These are phyloP conservation scores for Ustulina deusta DNA, from an alignment of 2,329 filamentous ascomycete genomes.

Conservation along the genomic window DNA sequence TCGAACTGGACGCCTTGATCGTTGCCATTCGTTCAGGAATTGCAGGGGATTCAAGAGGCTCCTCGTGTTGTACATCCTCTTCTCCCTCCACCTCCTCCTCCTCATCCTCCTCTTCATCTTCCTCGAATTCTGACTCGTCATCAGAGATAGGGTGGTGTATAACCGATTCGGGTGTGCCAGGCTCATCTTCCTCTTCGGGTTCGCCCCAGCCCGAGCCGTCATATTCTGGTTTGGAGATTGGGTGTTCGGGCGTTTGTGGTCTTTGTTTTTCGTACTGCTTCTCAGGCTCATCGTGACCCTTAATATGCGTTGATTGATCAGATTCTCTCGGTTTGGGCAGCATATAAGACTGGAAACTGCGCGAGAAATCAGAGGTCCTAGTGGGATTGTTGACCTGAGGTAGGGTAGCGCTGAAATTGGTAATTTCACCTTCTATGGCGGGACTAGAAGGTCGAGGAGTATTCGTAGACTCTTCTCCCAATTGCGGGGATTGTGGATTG, in stretches of 20 bases:
- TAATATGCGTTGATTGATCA: conserved; percentile 50
- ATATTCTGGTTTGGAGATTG: conserved; percentile 70
- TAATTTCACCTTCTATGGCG: conserved; percentile 47
- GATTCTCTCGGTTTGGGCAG: conserved; percentile 57
- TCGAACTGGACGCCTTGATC: conserved; percentile 86
- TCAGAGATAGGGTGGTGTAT: conserved; percentile 78
- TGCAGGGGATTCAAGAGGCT: conserved; percentile 65
- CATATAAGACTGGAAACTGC: conserved; percentile 61
- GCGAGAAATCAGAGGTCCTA: conserved; percentile 56
- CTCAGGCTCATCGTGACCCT: conserved; percentile 54
- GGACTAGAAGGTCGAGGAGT: conserved; percentile 64
- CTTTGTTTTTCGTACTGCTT: conserved; percentile 45
- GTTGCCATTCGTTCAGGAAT: conserved; percentile 88
- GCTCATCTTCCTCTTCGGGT: conserved; percentile 67
- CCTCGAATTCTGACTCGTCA: conserved; percentile 51
- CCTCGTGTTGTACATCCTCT: too few relatives aligned
- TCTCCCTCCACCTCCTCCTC: conserved; percentile 14
- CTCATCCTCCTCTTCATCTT: conserved; percentile 55
- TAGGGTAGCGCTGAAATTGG: conserved; percentile 53
- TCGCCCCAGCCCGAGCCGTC: conserved; percentile 67
- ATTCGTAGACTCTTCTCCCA: conserved; percentile 60
- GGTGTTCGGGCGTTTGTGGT: conserved; percentile 63
- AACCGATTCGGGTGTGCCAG: conserved; percentile 87
- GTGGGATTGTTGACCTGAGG: conserved; percentile 54
- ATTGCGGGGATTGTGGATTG: conserved; percentile 44